Evolutionary conservation across 306 rosid genomes (phyloP).

Genomic region (Erythrophleum fordii): DNA sequence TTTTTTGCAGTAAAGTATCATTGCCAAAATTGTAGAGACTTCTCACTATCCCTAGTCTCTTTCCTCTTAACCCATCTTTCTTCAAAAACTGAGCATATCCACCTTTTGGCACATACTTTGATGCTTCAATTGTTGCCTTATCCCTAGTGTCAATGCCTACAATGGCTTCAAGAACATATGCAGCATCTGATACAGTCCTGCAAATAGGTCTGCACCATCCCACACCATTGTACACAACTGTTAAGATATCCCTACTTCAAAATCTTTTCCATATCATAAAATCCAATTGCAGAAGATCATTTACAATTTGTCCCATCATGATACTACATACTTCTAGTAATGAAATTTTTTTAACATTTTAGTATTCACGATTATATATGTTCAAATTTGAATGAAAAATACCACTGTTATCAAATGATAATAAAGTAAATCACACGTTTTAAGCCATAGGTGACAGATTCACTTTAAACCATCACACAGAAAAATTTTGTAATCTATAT

Average conservation of each 20-base stretch:
- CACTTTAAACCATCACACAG: neutral
- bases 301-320: neutral
- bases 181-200: conserved; percentile 78
- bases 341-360: neutral
- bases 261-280: neutral
- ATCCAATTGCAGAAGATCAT: neutral
- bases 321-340: neutral
- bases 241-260: neutral
- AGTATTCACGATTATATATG: too few species aligned
- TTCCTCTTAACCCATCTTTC: conserved; percentile 58
- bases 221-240: conserved; percentile 21
- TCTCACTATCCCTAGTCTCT: conserved; percentile 64
- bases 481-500: neutral
- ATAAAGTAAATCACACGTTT: too few species aligned
- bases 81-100: conserved; percentile 64
- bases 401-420: too few species aligned
- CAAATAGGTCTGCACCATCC: conserved; percentile 58
- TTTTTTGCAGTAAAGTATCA: conserved; percentile 28
- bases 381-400: too few species aligned
- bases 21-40: conserved; percentile 33
- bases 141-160: conserved; percentile 54
- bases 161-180: conserved; percentile 62
- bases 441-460: neutral
- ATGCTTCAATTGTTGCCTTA: conserved; percentile 49
- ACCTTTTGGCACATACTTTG: conserved; percentile 54